Base-by-base conservation (phyloP, 2,329 filamentous ascomycete species). In the Penicillium sp. region DNA sequence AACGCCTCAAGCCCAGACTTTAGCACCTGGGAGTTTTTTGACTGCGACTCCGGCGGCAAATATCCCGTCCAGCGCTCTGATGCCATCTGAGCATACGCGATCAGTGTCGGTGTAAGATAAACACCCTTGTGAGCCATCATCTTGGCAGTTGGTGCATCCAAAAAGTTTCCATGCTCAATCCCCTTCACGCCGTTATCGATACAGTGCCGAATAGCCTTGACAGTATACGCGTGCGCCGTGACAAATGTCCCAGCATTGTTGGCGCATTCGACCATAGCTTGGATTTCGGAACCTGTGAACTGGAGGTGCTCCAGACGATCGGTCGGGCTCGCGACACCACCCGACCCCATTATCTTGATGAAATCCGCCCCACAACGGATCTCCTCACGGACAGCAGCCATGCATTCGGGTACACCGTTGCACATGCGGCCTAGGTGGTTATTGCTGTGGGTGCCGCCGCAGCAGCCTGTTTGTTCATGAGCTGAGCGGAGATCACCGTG, bases 311-410 rank as follows among this genome's bases (percentile, higher is more conserved):
- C 77, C 8, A 86, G 69, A 52, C 71, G 73, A 65, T 86, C 84
- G 0, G 82, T 84, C 0, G 82, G 82, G n/a, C 77, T 80, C 0
- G 80, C 79, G 2, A 86, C 83, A 21, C 84, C 84, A 9, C 84
- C 84, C 9, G 78, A 79, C 3, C 75, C 75, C 82, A 86, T 85
- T 59, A 86, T 82, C 68, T 86, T 86, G 68, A 87, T 78, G 61
- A 86, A 86, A 61, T 86, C 81, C 0, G 82, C 81, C 3, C 84
- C 84, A 4, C 71, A 75, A 8, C 84, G 75, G 0, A 86, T 68
- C 64, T 86, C 79, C 52, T 85, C 82, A 6, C 84, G 75, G 1
- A 80, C 76, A 1, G 76, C 79, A 31, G 77, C 74, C 51, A 83
- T 73, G 58, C 83, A 85, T 45, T 82, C 80, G 0, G 82, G 75